Percentiles rank a stretch among this genome's conserved stretches.
phyloP scores from a whole-genome alignment of 2,329 filamentous ascomycete species.

The Phaeoacremonium minimum region DNA sequence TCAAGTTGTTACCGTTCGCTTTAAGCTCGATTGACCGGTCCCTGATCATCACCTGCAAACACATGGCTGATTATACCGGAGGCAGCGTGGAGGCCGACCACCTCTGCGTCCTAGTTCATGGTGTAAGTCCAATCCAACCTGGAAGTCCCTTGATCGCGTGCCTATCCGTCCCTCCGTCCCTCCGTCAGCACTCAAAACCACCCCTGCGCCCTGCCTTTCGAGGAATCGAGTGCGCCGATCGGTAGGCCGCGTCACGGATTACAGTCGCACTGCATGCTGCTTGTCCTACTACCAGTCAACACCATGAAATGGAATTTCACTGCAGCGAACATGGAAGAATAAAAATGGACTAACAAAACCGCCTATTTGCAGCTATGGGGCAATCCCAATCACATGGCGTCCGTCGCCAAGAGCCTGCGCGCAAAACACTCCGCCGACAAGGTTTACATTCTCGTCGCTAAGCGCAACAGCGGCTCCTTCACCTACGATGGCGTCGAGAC shows the following conservation, averaged over 20 bases:
- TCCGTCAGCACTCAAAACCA: too few species aligned
- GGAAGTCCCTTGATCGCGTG: too few species aligned
- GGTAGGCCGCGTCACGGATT: too few species aligned
- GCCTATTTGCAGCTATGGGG: conserved; percentile 67
- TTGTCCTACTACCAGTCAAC: too few species aligned
- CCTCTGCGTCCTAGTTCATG: conserved; percentile 73
- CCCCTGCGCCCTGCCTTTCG: too few species aligned
- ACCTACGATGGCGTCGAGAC: conserved; percentile 68
- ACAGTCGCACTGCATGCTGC: too few species aligned
- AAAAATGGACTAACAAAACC: too few species aligned
- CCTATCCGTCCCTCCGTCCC: too few species aligned
- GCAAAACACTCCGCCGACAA: conserved; percentile 56
- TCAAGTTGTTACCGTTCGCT: conserved; percentile 21
- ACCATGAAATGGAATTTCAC: too few species aligned
- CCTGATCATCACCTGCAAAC: conserved; percentile 19
- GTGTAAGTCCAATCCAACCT: conserved; percentile 54
- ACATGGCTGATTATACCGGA: conserved; percentile 43
- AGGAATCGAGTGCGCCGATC: too few species aligned
- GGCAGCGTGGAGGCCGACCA: conserved; percentile 57
- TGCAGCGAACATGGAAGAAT: too few species aligned
- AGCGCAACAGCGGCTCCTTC: conserved; percentile 69
- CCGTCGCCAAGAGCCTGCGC: conserved; percentile 62
- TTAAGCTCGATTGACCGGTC: conserved; percentile 26
- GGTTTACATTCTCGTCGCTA: conserved; percentile 66
- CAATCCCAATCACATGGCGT: conserved; percentile 68